phyloP scores from a whole-genome alignment of 352 stramenopile genomes.

The Phytopythium cucurbitacearum region DNA sequence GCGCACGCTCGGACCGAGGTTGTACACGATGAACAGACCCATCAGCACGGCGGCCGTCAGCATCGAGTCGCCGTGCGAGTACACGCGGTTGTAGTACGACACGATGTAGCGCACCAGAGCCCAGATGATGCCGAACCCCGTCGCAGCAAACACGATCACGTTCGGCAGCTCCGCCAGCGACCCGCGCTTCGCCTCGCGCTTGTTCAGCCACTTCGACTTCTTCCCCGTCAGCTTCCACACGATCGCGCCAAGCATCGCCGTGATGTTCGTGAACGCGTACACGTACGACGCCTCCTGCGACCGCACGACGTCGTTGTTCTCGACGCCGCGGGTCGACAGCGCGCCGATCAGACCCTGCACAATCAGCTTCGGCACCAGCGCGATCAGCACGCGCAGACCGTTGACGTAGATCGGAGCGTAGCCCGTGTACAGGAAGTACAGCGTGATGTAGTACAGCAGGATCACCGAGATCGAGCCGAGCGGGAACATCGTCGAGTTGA shows the following conservation, averaged over 20 bases:
- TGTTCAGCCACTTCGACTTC: slow-evolving; percentile 71
- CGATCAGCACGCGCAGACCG: slow-evolving; percentile 59
- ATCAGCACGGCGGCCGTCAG: slow-evolving; percentile 65
- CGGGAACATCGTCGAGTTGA: slow-evolving; percentile 80
- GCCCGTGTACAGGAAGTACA: slow-evolving; percentile 85
- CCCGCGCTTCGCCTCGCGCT: slow-evolving; percentile 48
- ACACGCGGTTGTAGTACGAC: slow-evolving; percentile 66
- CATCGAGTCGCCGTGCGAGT: slow-evolving; percentile 74
- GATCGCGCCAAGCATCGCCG: slow-evolving; percentile 69
- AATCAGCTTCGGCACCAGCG: slow-evolving; percentile 71
- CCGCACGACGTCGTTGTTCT: slow-evolving; percentile 80
- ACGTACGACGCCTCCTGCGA: slow-evolving; percentile 78
- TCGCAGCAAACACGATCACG: slow-evolving; percentile 75
- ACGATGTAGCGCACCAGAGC: slow-evolving; percentile 78
- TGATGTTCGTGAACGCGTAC: slow-evolving; percentile 81
- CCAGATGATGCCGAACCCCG: slow-evolving; percentile 74
- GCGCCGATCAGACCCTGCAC: slow-evolving; percentile 69
- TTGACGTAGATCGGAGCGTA: slow-evolving; percentile 81
- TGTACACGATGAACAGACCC: slow-evolving; percentile 72
- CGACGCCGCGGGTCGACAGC: slow-evolving; percentile 66
- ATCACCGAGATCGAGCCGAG: slow-evolving; percentile 73
- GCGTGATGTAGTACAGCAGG: slow-evolving; percentile 81
- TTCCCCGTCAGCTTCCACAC: slow-evolving; percentile 80
- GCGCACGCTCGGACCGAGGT: slow-evolving; percentile 70
- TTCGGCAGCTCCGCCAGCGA: slow-evolving; percentile 78